Percentiles rank a stretch among this genome's conserved stretches.
phyloP scores from a whole-genome alignment of 164 flowering plant genomes.

The Magnolia kwangsiensis region DNA sequence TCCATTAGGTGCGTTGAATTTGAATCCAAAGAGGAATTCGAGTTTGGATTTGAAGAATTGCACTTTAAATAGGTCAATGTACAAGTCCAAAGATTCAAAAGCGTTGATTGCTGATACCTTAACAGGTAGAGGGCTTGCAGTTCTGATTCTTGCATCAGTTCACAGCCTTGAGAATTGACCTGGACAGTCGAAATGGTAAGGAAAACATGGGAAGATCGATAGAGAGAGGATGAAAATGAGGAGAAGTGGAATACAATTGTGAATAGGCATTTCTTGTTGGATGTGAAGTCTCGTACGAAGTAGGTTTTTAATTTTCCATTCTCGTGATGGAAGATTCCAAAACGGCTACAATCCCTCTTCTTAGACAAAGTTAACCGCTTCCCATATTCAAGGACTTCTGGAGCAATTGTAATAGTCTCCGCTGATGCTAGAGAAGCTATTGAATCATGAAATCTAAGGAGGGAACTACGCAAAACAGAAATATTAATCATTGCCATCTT shows the following conservation, averaged over 20 bases:
- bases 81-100: constrained; percentile 55
- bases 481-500: no score
- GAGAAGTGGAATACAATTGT: constrained; percentile 48
- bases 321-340: not conserved
- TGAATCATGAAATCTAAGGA: no score
- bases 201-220: constrained; percentile 39
- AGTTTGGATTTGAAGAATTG: not conserved
- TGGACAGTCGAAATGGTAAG: constrained; percentile 21
- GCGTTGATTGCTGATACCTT: constrained; percentile 59
- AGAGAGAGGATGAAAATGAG: constrained; percentile 43
- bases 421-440: no score
- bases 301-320: constrained; percentile 11
- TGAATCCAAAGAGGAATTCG: not conserved
- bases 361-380: no score
- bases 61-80: constrained; percentile 7
- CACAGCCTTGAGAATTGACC: constrained; percentile 11
- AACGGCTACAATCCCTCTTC: no score
- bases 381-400: no score
- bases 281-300: constrained; percentile 12
- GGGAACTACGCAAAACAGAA: no score
- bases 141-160: constrained; percentile 67
- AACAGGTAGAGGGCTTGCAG: constrained; percentile 63
- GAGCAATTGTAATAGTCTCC: no score
- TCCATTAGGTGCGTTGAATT: constrained; percentile 4
- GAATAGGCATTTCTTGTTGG: constrained; percentile 46